These are phyloP conservation scores for Backusella luteola DNA, from an alignment of 192 early-diverging fungal species.

Conservation along the genomic window DNA sequence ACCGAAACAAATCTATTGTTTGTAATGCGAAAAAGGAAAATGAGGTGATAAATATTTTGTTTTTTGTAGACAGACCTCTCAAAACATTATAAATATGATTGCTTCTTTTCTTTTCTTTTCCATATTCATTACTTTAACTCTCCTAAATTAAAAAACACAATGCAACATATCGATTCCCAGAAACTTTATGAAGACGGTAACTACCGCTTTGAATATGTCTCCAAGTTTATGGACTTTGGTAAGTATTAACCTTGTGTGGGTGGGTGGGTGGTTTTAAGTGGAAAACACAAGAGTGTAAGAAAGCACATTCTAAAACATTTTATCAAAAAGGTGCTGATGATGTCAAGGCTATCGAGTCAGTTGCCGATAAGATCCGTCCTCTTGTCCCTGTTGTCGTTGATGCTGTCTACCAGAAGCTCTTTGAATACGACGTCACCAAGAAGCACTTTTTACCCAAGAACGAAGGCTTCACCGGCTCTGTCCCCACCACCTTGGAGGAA, in stretches of 20 bases:
- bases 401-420: constrained; percentile 73
- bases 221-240: constrained; percentile 71
- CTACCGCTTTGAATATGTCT: constrained; percentile 81
- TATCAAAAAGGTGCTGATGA: constrained; percentile 39
- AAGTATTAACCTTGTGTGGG: constrained; percentile 14
- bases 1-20: not conserved
- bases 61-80: not conserved
- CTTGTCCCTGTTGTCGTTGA: constrained; percentile 75
- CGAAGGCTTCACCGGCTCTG: constrained; percentile 55
- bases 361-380: constrained; percentile 59
- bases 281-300: not conserved
- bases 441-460: constrained; percentile 61
- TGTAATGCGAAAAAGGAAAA: constrained; percentile 13
- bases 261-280: not conserved
- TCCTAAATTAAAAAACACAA: constrained; percentile 5
- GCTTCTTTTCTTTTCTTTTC: not conserved
- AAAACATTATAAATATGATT: not conserved
- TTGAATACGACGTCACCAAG: constrained; percentile 76
- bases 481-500: constrained; percentile 35
- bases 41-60: not conserved
- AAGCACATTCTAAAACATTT: not conserved
- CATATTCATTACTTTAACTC: not conserved
- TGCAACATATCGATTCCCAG: constrained; percentile 63
- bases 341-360: constrained; percentile 65
- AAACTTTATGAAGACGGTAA: constrained; percentile 67